phyloP scores from a whole-genome alignment of 78 protist genomes.

The Dictyostelium brefeldianum region DNA sequence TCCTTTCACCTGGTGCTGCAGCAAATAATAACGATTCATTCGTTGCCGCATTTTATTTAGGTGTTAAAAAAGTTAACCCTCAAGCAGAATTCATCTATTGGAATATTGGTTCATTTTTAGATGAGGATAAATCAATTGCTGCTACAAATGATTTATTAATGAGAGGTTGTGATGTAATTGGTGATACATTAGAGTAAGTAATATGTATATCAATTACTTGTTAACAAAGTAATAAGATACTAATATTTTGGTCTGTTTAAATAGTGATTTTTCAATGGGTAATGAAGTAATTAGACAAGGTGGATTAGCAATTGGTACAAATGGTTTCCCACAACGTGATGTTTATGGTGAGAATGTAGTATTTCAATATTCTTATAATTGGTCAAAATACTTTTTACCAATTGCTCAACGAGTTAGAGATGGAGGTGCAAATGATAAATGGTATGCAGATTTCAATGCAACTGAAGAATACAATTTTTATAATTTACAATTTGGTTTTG shows the following conservation, averaged over 20 bases:
- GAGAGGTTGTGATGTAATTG: not conserved
- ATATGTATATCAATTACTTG: too few relatives aligned
- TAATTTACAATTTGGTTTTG: not conserved
- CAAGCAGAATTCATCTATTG: not conserved
- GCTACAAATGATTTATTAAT: conserved; percentile 17
- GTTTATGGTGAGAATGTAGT: conserved; percentile 43
- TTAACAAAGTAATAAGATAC: too few relatives aligned
- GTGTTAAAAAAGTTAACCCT: conserved; percentile 9
- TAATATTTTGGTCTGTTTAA: too few relatives aligned
- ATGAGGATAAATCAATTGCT: not conserved
- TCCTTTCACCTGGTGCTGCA: not conserved
- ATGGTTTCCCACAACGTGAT: conserved; percentile 35
- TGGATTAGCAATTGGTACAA: conserved; percentile 30
- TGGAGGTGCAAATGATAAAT: not conserved
- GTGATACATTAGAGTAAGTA: conserved; percentile 10
- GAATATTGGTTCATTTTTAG: conserved; percentile 13
- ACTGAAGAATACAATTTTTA: not conserved
- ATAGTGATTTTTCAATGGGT: conserved; percentile 21
- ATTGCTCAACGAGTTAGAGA: not conserved
- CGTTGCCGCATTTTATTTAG: not conserved
- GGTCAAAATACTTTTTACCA: conserved; percentile 34
- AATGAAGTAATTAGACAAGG: not conserved
- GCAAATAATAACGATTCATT: conserved; percentile 12
- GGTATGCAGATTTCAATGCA: not conserved
- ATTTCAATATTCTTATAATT: conserved; percentile 17